These are phyloP conservation scores for Boletus calvinii DNA, from an alignment of 1,284 basidiomycete species.

Conservation along the genomic window DNA sequence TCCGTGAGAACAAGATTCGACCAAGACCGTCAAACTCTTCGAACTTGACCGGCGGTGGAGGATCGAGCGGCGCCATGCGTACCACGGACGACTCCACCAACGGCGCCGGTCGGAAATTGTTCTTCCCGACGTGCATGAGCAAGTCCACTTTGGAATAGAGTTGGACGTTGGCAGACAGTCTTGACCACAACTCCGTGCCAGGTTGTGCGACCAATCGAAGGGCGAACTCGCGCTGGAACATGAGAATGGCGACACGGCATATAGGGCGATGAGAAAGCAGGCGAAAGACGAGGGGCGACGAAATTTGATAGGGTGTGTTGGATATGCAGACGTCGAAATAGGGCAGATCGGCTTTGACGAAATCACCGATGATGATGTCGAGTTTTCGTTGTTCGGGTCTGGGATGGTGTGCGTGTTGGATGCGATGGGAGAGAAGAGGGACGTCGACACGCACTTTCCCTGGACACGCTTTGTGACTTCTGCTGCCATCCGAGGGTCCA, in stretches of 20 bases:
- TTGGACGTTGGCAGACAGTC: constrained; percentile 95
- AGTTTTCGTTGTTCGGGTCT: constrained; percentile 95
- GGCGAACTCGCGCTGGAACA: constrained; percentile 99
- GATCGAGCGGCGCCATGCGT: constrained; percentile 88
- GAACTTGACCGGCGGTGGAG: constrained; percentile 93
- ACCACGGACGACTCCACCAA: constrained; percentile 94
- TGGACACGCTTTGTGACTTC: constrained; percentile 97
- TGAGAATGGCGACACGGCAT: constrained; percentile 93
- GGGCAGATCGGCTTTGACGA: constrained; percentile 94
- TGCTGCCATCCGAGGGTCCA: constrained; percentile 99
- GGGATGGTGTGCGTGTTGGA: background rate
- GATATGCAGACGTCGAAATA: constrained; percentile 99
- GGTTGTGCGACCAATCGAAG: constrained; percentile 89
- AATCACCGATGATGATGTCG: constrained; percentile 94
- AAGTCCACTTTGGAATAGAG: constrained; percentile 95
- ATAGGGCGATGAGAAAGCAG: constrained; percentile 94
- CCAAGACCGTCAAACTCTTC: constrained; percentile 98
- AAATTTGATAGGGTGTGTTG: constrained; percentile 99
- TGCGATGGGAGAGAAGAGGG: background rate
- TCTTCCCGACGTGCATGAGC: constrained; percentile 94
- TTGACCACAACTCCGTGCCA: constrained; percentile 87
- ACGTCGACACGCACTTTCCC: constrained; percentile 69
- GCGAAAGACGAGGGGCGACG: constrained; percentile 96
- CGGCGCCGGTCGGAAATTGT: constrained; percentile 96
- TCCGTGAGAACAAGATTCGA: constrained; percentile 84